These are phyloP conservation scores for Boletus pseudo-olivaceus DNA, from an alignment of 768 basidiomycete species.

Conservation along the genomic window DNA sequence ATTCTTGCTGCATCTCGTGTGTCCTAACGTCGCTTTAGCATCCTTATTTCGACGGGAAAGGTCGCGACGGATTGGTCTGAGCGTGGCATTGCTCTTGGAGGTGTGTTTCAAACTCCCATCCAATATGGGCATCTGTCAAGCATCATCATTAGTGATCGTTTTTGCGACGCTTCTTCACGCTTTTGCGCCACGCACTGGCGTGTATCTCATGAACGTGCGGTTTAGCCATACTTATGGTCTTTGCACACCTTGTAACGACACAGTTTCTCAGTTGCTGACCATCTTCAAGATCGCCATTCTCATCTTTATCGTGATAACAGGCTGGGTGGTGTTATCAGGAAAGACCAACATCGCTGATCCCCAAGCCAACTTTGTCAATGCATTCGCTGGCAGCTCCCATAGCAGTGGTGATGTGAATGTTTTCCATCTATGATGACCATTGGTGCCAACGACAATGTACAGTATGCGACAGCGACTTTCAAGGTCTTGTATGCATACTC, in stretches of 20 bases:
- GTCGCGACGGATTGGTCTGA: slow-evolving; percentile 44
- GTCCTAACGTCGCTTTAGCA: slow-evolving; percentile 29
- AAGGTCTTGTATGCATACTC: slow-evolving; percentile 51
- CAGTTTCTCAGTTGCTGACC: slow-evolving; percentile 35
- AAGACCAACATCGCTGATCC: slow-evolving; percentile 53
- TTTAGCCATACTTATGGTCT: not conserved
- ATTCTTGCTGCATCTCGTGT: too few species aligned
- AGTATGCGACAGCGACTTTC: slow-evolving; percentile 64
- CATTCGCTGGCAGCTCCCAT: slow-evolving; percentile 53
- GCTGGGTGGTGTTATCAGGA: slow-evolving; percentile 60
- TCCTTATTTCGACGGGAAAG: slow-evolving; percentile 44
- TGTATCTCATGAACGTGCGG: slow-evolving; percentile 52
- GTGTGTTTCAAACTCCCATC: slow-evolving; percentile 24
- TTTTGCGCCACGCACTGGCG: slow-evolving; percentile 45
- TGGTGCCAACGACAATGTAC: not conserved
- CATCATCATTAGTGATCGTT: slow-evolving; percentile 38
- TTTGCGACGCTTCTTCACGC: slow-evolving; percentile 52
- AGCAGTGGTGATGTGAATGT: slow-evolving; percentile 45
- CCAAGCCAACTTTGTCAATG: slow-evolving; percentile 51
- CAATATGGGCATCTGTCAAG: not conserved
- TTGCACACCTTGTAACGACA: slow-evolving; percentile 11
- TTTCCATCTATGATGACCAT: too few species aligned
- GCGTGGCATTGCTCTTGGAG: slow-evolving; percentile 57
- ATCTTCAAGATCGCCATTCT: slow-evolving; percentile 55
- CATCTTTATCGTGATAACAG: slow-evolving; percentile 53